phyloP scores from a whole-genome alignment of 2,329 filamentous ascomycete species.

The Beauveria caledonica region DNA sequence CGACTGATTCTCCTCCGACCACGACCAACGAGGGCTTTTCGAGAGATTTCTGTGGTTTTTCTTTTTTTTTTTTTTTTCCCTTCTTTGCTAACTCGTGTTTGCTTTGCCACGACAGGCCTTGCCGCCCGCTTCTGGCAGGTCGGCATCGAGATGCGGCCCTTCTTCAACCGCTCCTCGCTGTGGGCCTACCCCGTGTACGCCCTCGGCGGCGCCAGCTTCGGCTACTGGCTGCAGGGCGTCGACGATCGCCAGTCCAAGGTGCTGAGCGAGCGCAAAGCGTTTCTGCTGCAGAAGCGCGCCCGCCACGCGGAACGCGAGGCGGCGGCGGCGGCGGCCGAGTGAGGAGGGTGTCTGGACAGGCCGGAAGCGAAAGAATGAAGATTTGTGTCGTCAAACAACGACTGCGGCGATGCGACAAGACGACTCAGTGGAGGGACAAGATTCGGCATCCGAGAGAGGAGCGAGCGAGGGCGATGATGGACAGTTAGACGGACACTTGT shows the following conservation, averaged over 20 bases:
- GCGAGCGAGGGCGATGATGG: neutral
- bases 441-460: neutral
- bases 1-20: too few relatives aligned
- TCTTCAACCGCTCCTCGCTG: constrained; percentile 75
- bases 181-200: constrained; percentile 92
- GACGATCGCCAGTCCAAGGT: constrained; percentile 73
- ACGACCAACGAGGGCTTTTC: too few relatives aligned
- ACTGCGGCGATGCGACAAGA: constrained; percentile 1
- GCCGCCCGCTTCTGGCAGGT: constrained; percentile 93
- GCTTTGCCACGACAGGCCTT: constrained; percentile 54
- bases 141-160: constrained; percentile 94
- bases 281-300: constrained; percentile 81
- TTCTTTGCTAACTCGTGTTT: neutral
- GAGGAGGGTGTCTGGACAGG: neutral
- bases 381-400: neutral
- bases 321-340: constrained; percentile 20
- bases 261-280: constrained; percentile 68
- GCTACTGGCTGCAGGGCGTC: constrained; percentile 92
- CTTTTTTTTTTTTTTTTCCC: too few relatives aligned
- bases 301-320: constrained; percentile 43
- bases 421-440: neutral
- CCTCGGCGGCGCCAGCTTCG: constrained; percentile 78
- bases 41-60: too few relatives aligned
- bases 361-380: constrained; percentile 9
- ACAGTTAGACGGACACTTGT: constrained; percentile 2